Evolutionary conservation across 177 flowering plant species (phyloP).

Genomic region (Vitis hybrid): DNA sequence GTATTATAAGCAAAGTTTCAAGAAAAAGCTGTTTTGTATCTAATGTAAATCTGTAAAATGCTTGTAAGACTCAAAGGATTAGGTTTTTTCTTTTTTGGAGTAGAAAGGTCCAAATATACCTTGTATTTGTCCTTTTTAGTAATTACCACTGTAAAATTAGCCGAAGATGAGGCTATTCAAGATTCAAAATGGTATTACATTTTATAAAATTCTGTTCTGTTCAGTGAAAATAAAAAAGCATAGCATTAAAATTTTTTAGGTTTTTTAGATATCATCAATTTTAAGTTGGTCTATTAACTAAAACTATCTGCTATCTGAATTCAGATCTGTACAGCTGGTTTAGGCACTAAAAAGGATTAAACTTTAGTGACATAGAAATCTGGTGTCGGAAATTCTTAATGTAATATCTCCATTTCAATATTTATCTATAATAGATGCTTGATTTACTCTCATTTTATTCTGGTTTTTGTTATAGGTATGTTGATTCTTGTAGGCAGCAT

Average conservation of each 20-base stretch:
- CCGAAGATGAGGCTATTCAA: not conserved
- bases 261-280: not conserved
- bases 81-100: not conserved
- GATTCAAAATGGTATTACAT: not conserved
- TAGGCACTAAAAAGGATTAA: not conserved
- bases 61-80: not conserved
- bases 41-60: not conserved
- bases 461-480: conserved; percentile 35
- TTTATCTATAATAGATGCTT: not conserved
- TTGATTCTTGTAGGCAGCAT: conserved; percentile 33
- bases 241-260: not conserved
- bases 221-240: not conserved
- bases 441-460: not conserved
- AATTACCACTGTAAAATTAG: not conserved
- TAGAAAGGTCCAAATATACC: not conserved
- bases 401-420: not conserved
- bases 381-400: not conserved
- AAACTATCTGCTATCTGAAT: not conserved
- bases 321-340: not conserved
- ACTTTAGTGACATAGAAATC: not conserved
- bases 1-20: not conserved
- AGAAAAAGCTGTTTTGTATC: not conserved
- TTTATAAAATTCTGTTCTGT: too few relatives aligned
- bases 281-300: not conserved
- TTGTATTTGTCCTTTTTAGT: not conserved